Evolutionary conservation across 495 filamentous ascomycete species (phyloP), one percentile per base, ranked within the genome.

Genomic region (Trichocladium uniseriatum): DNA sequence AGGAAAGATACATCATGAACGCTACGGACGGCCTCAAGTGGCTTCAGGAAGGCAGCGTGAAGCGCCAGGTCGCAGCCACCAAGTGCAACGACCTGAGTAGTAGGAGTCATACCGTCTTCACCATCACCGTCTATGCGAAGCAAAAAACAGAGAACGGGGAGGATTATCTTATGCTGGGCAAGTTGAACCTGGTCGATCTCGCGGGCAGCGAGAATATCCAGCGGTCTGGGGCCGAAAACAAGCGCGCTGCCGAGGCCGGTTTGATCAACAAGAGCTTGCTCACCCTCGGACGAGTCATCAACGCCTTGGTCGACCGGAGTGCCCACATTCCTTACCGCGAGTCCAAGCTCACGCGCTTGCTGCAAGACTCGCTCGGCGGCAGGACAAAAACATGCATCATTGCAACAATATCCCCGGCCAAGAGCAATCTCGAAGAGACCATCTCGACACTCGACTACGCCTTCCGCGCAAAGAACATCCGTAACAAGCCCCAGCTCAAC

Each of bases 311-410:
- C 27, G 92, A 99, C 59, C 85, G 82, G 56, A 81, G 85, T 60
- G 73, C 81, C 0, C 92, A 97, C 63, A 96, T 99, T 49, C 92
- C 92, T 0, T 98, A 98, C 67, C 72, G 92, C 51, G 92, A 97
- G 65, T 97, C 92, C 1, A 99, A 99, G 63, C 78, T 99, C 43
- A 99, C 92, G 2, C 80, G 92, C 19, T 72, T 98, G 2, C 71
- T 98, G 41, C 92, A 97, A 81, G 94, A 98, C 59, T 98, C 92
- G 13, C 77, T 98, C 0, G 92, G 92, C 39, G 92, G 92, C 10
- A 81, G 82, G 40, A 98, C 92, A 8, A 98, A 97, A 63, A 98
- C 92, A 4, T 97, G 92, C 68, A 98, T 98, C 55, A 96, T 98
- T 57, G 94, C 92, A 3, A 98, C 94, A 0, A 79, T 98, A 38